Base-by-base conservation (phyloP, 768 basidiomycete species). In the Goffeauzyma gilvescens region DNA sequence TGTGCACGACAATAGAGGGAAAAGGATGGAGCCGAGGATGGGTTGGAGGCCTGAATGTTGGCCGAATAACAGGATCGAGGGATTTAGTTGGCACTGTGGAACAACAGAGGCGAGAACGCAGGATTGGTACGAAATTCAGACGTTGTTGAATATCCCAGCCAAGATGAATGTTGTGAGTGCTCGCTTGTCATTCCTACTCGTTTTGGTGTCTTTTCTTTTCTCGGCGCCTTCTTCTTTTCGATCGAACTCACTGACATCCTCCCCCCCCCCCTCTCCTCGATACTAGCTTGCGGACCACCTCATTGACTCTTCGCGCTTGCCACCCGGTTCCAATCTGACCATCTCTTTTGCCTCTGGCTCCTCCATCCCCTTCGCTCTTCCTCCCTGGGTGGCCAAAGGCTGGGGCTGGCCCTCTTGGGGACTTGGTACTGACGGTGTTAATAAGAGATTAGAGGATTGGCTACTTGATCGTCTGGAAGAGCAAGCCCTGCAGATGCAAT, bases 111-210 rank as follows among this genome's bases (percentile, higher is more conserved):
- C 89, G 9, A 71, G 74, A 40, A 81, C 72, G 7, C 82, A 89
- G 39, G 89, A 90, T 59, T 93, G 89, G 87, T 89, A 89, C 59
- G 68, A 67, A 31, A 77, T 93, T 32, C 71, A 75, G 2, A 77
- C 80, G 0, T 81, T 89, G 60, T 66, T 84, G 7, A 70, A 74
- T 30, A 85, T 90, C 41, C 75, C 83, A 0, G 85, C 90, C 66
- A 95, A 93, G 63, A 68, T 75, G 18, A 52, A 67, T 9, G 51
- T 55, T 10, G 59, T 65, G 21, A 42, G 59, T 48, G 20, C 35
- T n/a, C 15, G 14, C 26, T 9, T n/a, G 18, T n/a, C n/a, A n/a
- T n/a, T n/a, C n/a, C n/a, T n/a, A n/a, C n/a, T n/a, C n/a, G n/a
- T n/a, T n/a, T n/a, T n/a, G n/a, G n/a, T n/a, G n/a, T n/a, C n/a